These are phyloP conservation scores for Leccinellum rugosiceps DNA, from an alignment of 768 basidiomycete species.

Conservation along the genomic window DNA sequence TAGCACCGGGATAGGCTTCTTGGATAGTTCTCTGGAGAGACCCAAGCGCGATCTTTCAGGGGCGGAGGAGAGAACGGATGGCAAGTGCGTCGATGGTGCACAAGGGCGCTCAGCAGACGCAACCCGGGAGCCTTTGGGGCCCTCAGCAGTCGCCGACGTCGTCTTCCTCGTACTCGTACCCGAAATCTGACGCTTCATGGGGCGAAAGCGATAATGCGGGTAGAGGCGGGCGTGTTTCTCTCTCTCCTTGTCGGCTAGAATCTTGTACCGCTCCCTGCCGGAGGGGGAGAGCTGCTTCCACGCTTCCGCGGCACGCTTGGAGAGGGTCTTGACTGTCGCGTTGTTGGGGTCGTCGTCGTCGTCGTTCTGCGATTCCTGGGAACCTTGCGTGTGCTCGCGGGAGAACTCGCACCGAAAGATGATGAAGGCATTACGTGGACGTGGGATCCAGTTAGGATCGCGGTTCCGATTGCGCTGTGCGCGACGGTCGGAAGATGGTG, in stretches of 20 bases:
- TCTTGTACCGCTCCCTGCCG: constrained; percentile 49
- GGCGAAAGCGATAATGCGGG: constrained; percentile 64
- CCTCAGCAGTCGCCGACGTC: constrained; percentile 8
- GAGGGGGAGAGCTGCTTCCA: constrained; percentile 59
- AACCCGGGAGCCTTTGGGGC: constrained; percentile 1
- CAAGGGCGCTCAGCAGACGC: constrained; percentile 4
- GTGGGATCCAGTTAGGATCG: constrained; percentile 59
- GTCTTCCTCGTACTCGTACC: constrained; percentile 10
- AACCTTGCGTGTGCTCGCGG: constrained; percentile 39
- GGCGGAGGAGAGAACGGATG: constrained; percentile 16
- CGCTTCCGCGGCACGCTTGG: constrained; percentile 73
- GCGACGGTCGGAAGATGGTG: constrained; percentile 39
- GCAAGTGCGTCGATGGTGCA: background rate
- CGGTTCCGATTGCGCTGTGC: constrained; percentile 38
- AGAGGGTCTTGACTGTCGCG: constrained; percentile 51
- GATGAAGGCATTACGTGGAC: constrained; percentile 70
- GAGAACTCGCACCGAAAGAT: constrained; percentile 69
- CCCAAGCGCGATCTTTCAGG: constrained; percentile 1
- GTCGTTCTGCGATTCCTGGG: constrained; percentile 35
- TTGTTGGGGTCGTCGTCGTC: constrained; percentile 14
- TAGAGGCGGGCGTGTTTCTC: constrained; percentile 53
- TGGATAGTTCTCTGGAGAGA: background rate
- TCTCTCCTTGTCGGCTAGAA: constrained; percentile 53
- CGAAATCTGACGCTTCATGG: constrained; percentile 39
- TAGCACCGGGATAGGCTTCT: background rate